A percentile compares a stretch with the other conserved stretches of the same genome.
phyloP scores from a whole-genome alignment of 352 stramenopile species.

The Phytophthora kernoviae region DNA sequence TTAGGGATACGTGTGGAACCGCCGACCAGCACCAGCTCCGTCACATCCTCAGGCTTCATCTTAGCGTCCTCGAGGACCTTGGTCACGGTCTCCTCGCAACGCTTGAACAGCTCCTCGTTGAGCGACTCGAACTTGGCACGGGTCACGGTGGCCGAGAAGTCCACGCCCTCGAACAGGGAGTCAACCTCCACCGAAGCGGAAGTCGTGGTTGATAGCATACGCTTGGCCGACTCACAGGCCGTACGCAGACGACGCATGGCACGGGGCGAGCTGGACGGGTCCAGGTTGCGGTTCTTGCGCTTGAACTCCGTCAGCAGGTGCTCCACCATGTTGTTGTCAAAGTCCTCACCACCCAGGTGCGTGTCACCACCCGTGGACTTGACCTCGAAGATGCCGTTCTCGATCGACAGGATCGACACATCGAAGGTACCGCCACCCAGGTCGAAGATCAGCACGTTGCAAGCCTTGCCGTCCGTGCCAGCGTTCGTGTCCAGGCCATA shows the following conservation, averaged over 20 bases:
- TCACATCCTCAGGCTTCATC: conserved; percentile 71
- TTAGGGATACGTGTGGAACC: conserved; percentile 69
- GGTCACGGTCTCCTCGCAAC: conserved; percentile 81
- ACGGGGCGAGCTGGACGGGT: conserved; percentile 90
- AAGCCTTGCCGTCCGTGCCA: conserved; percentile 71
- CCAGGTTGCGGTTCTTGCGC: conserved; percentile 89
- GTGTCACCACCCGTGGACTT: conserved; percentile 96
- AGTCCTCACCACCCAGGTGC: conserved; percentile 94
- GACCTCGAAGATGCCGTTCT: conserved; percentile 98
- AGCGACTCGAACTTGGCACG: conserved; percentile 93
- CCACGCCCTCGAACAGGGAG: conserved; percentile 94
- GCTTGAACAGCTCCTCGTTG: conserved; percentile 82
- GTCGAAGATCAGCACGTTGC: conserved; percentile 98
- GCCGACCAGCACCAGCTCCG: conserved; percentile 62
- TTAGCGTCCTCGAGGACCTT: conserved; percentile 70
- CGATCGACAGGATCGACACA: conserved; percentile 95
- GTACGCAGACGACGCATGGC: conserved; percentile 95
- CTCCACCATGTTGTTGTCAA: conserved; percentile 96
- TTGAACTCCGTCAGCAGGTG: conserved; percentile 96
- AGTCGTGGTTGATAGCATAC: conserved; percentile 94
- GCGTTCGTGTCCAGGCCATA: conserved; percentile 95
- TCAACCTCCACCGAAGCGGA: conserved; percentile 95
- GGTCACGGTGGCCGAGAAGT: conserved; percentile 95
- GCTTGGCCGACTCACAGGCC: conserved; percentile 97
- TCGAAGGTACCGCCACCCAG: conserved; percentile 96